phyloP scores from a whole-genome alignment of 1,284 basidiomycete genomes.

The Kwoniella shivajii region DNA sequence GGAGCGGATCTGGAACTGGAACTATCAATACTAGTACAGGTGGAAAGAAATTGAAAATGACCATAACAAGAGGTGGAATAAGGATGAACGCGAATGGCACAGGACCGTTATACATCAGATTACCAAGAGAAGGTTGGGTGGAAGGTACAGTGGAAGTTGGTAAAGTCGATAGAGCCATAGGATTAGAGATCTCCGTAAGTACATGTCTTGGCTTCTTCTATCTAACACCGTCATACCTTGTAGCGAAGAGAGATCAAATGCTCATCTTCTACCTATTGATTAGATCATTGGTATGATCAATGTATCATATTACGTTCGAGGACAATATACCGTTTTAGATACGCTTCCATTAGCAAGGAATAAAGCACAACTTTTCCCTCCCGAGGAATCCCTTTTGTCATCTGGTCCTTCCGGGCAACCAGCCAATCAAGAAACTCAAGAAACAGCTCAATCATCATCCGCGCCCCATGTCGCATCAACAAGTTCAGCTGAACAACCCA shows the following conservation, averaged over 20 bases:
- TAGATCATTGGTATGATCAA: slow-evolving; percentile 38
- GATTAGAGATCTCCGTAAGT: slow-evolving; percentile 38
- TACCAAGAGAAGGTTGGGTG: slow-evolving; percentile 26
- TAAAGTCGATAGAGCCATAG: slow-evolving; percentile 35
- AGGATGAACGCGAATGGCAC: slow-evolving; percentile 32
- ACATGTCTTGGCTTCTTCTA: background rate
- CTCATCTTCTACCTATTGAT: background rate
- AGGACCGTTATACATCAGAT: slow-evolving; percentile 32
- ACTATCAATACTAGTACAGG: slow-evolving; percentile 20
- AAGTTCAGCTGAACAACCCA: background rate
- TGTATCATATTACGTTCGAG: slow-evolving; percentile 38
- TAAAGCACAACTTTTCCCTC: slow-evolving; percentile 24
- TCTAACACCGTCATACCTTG: background rate
- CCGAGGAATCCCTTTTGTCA: background rate
- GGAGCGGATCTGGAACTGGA: slow-evolving; percentile 1
- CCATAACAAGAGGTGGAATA: slow-evolving; percentile 21
- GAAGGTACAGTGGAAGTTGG: slow-evolving; percentile 37
- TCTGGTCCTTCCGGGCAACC: background rate
- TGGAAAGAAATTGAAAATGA: slow-evolving; percentile 33
- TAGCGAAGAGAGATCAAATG: background rate
- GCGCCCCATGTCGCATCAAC: background rate
- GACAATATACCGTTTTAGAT: slow-evolving; percentile 42
- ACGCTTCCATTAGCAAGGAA: slow-evolving; percentile 33
- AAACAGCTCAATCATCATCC: background rate
- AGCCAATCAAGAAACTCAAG: background rate